Percentiles rank a stretch among this genome's conserved stretches.
phyloP scores from a whole-genome alignment of 1,284 basidiomycete species.

The Gymnopus androsaceus region DNA sequence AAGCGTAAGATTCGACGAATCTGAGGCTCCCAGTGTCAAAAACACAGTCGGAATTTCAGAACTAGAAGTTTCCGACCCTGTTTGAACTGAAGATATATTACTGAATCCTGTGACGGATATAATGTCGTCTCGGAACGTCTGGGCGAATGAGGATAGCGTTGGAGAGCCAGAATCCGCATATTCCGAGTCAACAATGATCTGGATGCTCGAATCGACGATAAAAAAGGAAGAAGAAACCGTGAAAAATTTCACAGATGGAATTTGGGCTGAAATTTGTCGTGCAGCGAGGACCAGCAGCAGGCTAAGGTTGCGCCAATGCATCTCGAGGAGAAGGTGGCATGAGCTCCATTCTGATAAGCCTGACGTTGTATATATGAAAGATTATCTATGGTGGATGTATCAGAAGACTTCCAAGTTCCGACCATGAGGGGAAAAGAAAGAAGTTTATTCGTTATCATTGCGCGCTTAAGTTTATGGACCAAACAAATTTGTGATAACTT shows the following conservation, averaged over 20 bases:
- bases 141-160: conserved; percentile 18
- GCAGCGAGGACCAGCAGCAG: background rate
- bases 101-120: conserved; percentile 19
- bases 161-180: conserved; percentile 16
- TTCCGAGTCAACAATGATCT: conserved; percentile 21
- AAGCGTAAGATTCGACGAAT: conserved; percentile 25
- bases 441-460: no score
- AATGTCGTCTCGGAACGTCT: conserved; percentile 23
- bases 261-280: background rate
- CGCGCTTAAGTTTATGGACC: no score
- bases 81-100: conserved; percentile 16
- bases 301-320: background rate
- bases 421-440: no score
- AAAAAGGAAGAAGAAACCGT: conserved; percentile 13
- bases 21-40: conserved; percentile 24
- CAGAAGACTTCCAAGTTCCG: no score
- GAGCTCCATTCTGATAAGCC: no score
- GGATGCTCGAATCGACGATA: conserved; percentile 14
- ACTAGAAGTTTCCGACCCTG: background rate
- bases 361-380: no score
- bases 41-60: conserved; percentile 3
- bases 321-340: background rate
- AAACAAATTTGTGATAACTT: no score
- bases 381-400: no score
- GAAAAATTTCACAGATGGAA: conserved; percentile 15